Evolutionary conservation across 768 basidiomycete genomes (phyloP), one percentile per base, ranked within the genome.

Genomic region (Coprinopsis cinerea): DNA sequence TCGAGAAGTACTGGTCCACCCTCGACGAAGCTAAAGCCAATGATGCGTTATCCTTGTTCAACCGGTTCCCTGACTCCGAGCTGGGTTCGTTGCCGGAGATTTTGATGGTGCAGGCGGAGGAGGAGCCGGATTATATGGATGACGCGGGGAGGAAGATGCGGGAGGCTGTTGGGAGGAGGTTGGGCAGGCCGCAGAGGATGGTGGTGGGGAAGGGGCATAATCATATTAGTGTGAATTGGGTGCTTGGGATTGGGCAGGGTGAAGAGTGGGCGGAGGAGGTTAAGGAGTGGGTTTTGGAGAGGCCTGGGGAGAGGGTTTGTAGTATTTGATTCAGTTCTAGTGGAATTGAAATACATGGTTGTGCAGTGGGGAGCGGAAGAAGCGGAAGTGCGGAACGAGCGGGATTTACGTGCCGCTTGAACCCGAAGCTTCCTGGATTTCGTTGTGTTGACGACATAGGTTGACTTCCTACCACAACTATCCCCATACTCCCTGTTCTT

Each of bases 231-330:
- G 56, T 72, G 13, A 71, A 73, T 43, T 73, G 67, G 67, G 72
- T 71, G 13, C 57, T 83, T 49, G 60, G 68, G 2, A 75, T 72
- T 1, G 82, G 83, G 1, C 61, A 78, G 55, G 84, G 79, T 15
- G 83, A 85, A 56, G 70, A 76, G 26, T 85, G 83, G 82, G 82
- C 69, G 1, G 65, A 74, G 48, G 72, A 78, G 15, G 72, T 76
- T 28, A 63, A 62, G 20, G 54, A 59, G 22, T 74, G 74, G 73
- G 67, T 72, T 17, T 39, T 39, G 36, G 11, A 39, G 17, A 6
- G 6, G 6, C 17, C 36, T 10, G 36, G n/a, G n/a, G n/a, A n/a
- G n/a, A n/a, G n/a, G n/a, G n/a, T n/a, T n/a, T n/a, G n/a, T n/a
- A n/a, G n/a, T n/a, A n/a, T n/a, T n/a, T n/a, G n/a, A n/a, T n/a